Evolutionary conservation across 129 eudicot genomes (phyloP).

Genomic region (Helianthus tuberosus): DNA sequence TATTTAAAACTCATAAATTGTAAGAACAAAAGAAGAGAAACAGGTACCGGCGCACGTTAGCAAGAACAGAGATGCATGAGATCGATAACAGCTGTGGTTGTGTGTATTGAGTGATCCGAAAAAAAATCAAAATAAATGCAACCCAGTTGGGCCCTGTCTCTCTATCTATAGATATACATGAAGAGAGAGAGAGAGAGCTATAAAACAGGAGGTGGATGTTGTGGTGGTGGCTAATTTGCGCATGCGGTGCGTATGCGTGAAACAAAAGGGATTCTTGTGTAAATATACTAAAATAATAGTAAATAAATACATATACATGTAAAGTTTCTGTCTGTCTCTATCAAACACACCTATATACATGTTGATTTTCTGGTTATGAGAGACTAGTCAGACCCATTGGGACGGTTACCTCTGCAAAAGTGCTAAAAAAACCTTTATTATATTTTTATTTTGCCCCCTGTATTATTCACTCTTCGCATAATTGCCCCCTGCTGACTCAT

Average conservation of each 20-base stretch:
- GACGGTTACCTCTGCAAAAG: constrained; percentile 42
- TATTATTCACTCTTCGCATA: not conserved
- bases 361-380: constrained; percentile 35
- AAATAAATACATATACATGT: constrained; percentile 14
- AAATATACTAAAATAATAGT: not conserved
- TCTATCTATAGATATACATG: constrained; percentile 1
- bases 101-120: constrained; percentile 39
- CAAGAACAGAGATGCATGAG: constrained; percentile 37
- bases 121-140: constrained; percentile 36
- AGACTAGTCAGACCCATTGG: constrained; percentile 25
- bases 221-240: constrained; percentile 41
- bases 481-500: not conserved
- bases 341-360: not conserved
- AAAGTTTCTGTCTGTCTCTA: constrained; percentile 26
- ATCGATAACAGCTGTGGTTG: constrained; percentile 20
- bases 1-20: not conserved
- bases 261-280: constrained; percentile 36
- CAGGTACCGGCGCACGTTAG: constrained; percentile 38
- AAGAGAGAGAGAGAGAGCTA: constrained; percentile 17
- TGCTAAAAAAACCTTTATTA: constrained; percentile 18
- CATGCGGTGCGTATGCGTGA: constrained; percentile 42
- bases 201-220: constrained; percentile 26
- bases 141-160: constrained; percentile 32
- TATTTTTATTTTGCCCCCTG: constrained; percentile 11
- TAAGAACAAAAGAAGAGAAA: not conserved